Base-by-base conservation (phyloP, 495 filamentous ascomycete species). In the Opeltia flavorubescens region DNA sequence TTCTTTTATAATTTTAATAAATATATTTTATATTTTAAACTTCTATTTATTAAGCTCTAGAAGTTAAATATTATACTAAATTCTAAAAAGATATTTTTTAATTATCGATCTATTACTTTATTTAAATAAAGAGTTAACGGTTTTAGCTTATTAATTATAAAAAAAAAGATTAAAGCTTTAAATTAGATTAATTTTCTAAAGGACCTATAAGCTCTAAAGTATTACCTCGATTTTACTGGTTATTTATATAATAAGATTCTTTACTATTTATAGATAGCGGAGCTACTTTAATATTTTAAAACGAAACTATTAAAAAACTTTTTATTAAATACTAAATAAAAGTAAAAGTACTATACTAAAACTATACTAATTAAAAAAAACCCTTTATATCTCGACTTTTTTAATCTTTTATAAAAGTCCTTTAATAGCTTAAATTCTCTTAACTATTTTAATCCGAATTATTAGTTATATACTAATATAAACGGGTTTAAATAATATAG, bases 401-500 rank as follows among this genome's bases (percentile, higher is more conserved):
- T 12, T 34, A 17, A 17, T 23, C n/a, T n/a, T 17, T 3, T 20
- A 27, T 34, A 23, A 13, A 34, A 26, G 23, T 18, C 34, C 29
- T 43, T 36, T 44, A n/a, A n/a, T n/a, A n/a, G n/a, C n/a, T n/a
- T n/a, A n/a, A n/a, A n/a, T n/a, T n/a, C n/a, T n/a, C n/a, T n/a
- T n/a, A n/a, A n/a, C n/a, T n/a, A n/a, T n/a, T n/a, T n/a, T n/a
- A n/a, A n/a, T n/a, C n/a, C n/a, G n/a, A n/a, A n/a, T n/a, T n/a
- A n/a, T n/a, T n/a, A n/a, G n/a, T 48, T 24, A 15, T 49, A 44
- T 24, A 45, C 44, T 23, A 25, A 48, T 26, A 7, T 48, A 24
- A 21, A 53, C 31, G n/a, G 5, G 1, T 49, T 21, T 24, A 52
- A 53, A n/a, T 9, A 43, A 15, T 45, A 42, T 15, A 25, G 24